A percentile compares a stretch with the other conserved stretches of the same genome.
phyloP scores from a whole-genome alignment of 73 alveolate genomes.

The Breviolum minutum region DNA sequence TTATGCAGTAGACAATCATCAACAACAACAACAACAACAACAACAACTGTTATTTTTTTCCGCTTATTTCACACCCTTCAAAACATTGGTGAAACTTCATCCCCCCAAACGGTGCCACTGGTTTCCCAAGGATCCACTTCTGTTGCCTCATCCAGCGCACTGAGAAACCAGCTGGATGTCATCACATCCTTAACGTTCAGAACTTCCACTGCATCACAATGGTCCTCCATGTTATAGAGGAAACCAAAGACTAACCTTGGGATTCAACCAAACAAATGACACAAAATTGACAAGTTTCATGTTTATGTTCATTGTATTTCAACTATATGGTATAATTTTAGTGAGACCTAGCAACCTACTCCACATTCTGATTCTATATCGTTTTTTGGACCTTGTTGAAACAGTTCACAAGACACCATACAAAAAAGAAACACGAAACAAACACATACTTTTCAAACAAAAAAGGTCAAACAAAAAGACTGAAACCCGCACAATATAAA shows the following conservation, averaged over 20 bases:
- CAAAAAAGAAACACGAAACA: too few species aligned
- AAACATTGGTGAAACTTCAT: not conserved
- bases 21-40: not conserved
- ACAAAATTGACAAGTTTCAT: not conserved
- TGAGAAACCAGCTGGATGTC: conserved; percentile 29
- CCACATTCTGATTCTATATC: too few species aligned
- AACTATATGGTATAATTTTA: not conserved
- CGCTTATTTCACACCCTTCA: not conserved
- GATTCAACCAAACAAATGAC: not conserved
- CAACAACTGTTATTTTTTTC: not conserved
- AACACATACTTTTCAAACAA: too few species aligned
- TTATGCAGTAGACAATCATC: too few species aligned
- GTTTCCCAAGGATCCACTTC: not conserved
- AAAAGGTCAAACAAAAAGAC: too few species aligned
- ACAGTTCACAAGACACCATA: too few species aligned
- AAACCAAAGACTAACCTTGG: conserved; percentile 9
- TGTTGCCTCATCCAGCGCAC: conserved; percentile 14
- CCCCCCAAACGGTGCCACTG: not conserved
- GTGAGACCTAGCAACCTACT: too few species aligned
- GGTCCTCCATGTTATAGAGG: conserved; percentile 76
- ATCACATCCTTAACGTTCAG: conserved; percentile 4
- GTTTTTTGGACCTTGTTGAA: too few species aligned
- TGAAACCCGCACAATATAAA: too few species aligned
- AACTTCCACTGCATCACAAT: conserved; percentile 69
- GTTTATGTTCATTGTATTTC: too few species aligned